Conservation (phyloP, 306 rosid genomes). For the Corylus americana region DNA sequence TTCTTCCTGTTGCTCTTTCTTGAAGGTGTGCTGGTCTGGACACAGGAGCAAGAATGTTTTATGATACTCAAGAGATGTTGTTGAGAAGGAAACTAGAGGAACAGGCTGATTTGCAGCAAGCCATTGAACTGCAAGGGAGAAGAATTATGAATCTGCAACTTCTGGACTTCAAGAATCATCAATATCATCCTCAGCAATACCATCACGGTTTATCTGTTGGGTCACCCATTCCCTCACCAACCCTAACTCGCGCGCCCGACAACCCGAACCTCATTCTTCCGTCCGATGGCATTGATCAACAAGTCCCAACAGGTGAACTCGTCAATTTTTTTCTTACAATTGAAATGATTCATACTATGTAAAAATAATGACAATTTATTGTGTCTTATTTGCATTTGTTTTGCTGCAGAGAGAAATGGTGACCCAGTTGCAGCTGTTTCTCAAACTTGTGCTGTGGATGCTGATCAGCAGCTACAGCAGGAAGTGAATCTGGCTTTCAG, state of each 20-base stretch:
- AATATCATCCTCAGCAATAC: constrained; percentile 41
- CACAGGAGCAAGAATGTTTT: constrained; percentile 70
- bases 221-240: constrained; percentile 43
- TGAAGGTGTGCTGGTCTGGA: neutral
- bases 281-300: constrained; percentile 56
- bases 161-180: constrained; percentile 69
- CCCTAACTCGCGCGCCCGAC: constrained; percentile 49
- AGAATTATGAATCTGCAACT: constrained; percentile 84
- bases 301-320: constrained; percentile 57
- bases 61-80: constrained; percentile 61
- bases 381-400: constrained; percentile 13
- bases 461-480: constrained; percentile 43
- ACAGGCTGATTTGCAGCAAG: constrained; percentile 86
- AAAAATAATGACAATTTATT: constrained; percentile 3
- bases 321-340: neutral
- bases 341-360: neutral
- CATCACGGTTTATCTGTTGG: constrained; percentile 77
- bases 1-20: neutral
- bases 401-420: constrained; percentile 48
- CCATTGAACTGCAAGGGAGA: constrained; percentile 77
- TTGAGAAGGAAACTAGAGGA: constrained; percentile 76
- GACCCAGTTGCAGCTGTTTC: constrained; percentile 13
- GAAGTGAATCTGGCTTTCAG: constrained; percentile 37
- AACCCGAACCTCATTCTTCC: constrained; percentile 40
- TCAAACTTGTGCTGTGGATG: constrained; percentile 6